Conservation (phyloP, 768 basidiomycete species). For the Sistotremastrum suecicum region DNA sequence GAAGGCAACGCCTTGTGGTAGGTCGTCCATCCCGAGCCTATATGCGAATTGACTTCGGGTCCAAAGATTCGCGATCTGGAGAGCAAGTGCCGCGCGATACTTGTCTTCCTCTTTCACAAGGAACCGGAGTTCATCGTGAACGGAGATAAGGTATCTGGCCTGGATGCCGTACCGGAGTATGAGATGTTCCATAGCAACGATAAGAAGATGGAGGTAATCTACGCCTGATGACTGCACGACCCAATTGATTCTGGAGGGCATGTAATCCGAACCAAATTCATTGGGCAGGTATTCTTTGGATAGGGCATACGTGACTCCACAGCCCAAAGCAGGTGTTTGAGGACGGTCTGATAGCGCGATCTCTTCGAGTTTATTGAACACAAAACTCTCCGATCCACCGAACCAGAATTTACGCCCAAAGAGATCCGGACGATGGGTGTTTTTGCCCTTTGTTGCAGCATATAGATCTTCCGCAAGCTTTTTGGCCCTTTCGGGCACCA, state of each 20-base stretch:
- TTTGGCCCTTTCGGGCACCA: constrained; percentile 68
- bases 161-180: constrained; percentile 67
- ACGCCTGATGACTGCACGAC: constrained; percentile 98
- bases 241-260: constrained; percentile 98
- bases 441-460: constrained; percentile 84
- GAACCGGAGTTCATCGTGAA: constrained; percentile 95
- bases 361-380: constrained; percentile 96
- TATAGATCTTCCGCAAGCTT: constrained; percentile 76
- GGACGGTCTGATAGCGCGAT: constrained; percentile 81
- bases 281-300: constrained; percentile 77
- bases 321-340: constrained; percentile 85
- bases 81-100: constrained; percentile 80
- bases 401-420: constrained; percentile 89
- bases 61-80: constrained; percentile 95
- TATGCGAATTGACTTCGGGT: constrained; percentile 84
- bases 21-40: constrained; percentile 88
- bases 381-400: constrained; percentile 88
- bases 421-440: constrained; percentile 59
- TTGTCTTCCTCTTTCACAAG: constrained; percentile 79
- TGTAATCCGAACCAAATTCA: constrained; percentile 72
- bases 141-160: constrained; percentile 89
- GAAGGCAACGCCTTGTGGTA: constrained; percentile 92
- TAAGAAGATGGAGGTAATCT: constrained; percentile 92
- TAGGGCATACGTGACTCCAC: constrained; percentile 88
- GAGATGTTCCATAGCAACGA: constrained; percentile 89